Conservation (phyloP, 2,329 filamentous ascomycete genomes). For the Trichoderma guizhouense region DNA sequence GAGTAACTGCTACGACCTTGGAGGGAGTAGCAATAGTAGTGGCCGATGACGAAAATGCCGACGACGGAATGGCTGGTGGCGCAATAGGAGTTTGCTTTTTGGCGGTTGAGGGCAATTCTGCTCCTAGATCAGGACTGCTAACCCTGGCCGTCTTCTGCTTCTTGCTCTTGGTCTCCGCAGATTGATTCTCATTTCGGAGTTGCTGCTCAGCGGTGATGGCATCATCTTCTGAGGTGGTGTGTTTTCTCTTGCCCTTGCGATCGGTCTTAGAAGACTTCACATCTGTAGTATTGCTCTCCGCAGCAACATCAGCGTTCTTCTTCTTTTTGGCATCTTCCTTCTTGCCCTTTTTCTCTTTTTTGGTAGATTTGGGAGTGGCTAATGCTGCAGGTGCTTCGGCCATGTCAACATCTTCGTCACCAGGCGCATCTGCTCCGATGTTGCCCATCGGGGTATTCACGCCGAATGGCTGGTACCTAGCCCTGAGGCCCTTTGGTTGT, state of each 20-base stretch:
- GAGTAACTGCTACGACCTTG: constrained; percentile 23
- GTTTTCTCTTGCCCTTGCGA: constrained; percentile 39
- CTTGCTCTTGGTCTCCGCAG: constrained; percentile 41
- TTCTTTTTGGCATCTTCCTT: constrained; percentile 22
- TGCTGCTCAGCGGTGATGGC: constrained; percentile 35
- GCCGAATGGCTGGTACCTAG: constrained; percentile 66
- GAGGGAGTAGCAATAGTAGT: constrained; percentile 25
- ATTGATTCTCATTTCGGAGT: constrained; percentile 33
- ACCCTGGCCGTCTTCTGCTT: constrained; percentile 36
- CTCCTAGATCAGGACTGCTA: constrained; percentile 36
- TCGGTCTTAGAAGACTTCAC: constrained; percentile 24
- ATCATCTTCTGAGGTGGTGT: constrained; percentile 37
- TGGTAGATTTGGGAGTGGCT: constrained; percentile 20
- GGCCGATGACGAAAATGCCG: constrained; percentile 17
- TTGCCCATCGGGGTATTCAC: constrained; percentile 36
- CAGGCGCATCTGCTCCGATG: constrained; percentile 44
- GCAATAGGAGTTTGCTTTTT: constrained; percentile 34
- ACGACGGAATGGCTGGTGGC: constrained; percentile 31
- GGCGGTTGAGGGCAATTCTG: constrained; percentile 26
- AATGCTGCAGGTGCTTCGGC: constrained; percentile 33
- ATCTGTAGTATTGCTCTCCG: constrained; percentile 18
- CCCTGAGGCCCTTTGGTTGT: constrained; percentile 65
- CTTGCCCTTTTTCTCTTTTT: constrained; percentile 35
- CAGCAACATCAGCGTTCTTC: neutral
- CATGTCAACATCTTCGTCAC: constrained; percentile 47